These are phyloP conservation scores for Backusella circina DNA, from an alignment of 192 early-diverging fungal genomes.

Conservation along the genomic window DNA sequence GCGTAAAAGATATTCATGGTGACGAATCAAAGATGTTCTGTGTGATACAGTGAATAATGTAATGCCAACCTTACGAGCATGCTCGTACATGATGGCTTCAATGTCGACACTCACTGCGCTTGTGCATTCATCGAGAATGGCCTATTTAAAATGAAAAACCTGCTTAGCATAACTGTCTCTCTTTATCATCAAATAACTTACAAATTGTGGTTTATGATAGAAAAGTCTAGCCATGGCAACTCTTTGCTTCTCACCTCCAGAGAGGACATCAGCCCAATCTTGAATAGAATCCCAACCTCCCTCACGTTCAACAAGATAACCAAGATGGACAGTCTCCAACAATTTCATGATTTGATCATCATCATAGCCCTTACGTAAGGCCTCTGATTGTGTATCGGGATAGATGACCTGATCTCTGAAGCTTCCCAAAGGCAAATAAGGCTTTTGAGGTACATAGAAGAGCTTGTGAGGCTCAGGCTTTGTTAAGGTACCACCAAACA, in stretches of 20 bases:
- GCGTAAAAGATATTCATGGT: slow-evolving; percentile 58
- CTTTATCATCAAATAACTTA: slow-evolving; percentile 26
- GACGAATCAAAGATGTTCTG: slow-evolving; percentile 38
- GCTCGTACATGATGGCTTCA: slow-evolving; percentile 71
- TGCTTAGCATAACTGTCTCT: neutral
- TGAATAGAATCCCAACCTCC: slow-evolving; percentile 71
- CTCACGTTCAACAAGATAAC: slow-evolving; percentile 63
- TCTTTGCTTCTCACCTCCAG: slow-evolving; percentile 76
- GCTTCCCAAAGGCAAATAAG: slow-evolving; percentile 75
- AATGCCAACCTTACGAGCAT: slow-evolving; percentile 54
- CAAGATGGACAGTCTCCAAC: slow-evolving; percentile 67
- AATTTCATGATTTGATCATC: slow-evolving; percentile 68
- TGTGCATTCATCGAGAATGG: slow-evolving; percentile 78
- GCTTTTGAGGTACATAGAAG: slow-evolving; percentile 89
- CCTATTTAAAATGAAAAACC: slow-evolving; percentile 17
- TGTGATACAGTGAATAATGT: slow-evolving; percentile 65
- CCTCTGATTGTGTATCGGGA: slow-evolving; percentile 70
- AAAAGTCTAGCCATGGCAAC: slow-evolving; percentile 86
- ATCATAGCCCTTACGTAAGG: slow-evolving; percentile 50
- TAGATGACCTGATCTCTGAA: slow-evolving; percentile 86
- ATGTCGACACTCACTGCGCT: slow-evolving; percentile 78
- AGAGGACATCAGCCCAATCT: slow-evolving; percentile 76
- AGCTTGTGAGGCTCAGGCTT: slow-evolving; percentile 59
- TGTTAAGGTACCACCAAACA: slow-evolving; percentile 56
- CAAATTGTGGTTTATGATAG: slow-evolving; percentile 80